Evolutionary conservation across 371 early-diverging fungal species (phyloP), one percentile per base, ranked within the genome.

Genomic region (Syncephalastrum monosporum): DNA sequence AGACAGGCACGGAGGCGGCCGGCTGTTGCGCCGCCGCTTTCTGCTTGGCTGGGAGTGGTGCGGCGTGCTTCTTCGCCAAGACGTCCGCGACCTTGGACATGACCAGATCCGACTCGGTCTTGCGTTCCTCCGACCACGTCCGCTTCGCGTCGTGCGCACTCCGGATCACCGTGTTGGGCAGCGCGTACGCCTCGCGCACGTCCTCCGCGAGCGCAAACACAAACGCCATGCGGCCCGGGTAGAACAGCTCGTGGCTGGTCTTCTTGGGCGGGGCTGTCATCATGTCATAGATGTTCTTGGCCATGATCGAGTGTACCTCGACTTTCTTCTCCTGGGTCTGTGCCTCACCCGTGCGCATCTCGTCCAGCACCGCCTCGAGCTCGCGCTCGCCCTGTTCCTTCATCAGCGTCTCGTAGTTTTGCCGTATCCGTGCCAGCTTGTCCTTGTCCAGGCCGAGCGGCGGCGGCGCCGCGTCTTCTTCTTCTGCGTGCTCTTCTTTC

Each of bases 181-280:
- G 74, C 41, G 76, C 83, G 61, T 77, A 85, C 3, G 87, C 72
- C 47, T 84, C 82, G 15, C 72, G 57, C 15, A 75, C 74, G 24
- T 77, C 81, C 55, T 79, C 69, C 0, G 81, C 79, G 3, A 91
- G 44, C 42, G 85, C 87, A 68, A 94, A 91, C 10, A 84, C 74
- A 69, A 86, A 94, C 3, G 87, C 86, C 85, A 94, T 90, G 16
- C 92, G 79, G 2, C 93, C 92, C 0, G 90, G 87, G 10, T 78
- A 50, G 59, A 95, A 93, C 60, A 90, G 64, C 38, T 92, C 92
- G 29, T 88, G 91, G 33, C 33, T 59, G 45, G 2, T 81, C 12
- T 69, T 61, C 19, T 81, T 77, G 17, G 71, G 67, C 6, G 38
- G 12, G 10, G 38, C 38, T 4, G 62, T 69, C 12, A 75, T 68